Percentiles rank a stretch among this genome's conserved stretches.
phyloP scores from a whole-genome alignment of 108 stramenopile genomes.

The Conticribra weissflogii region DNA sequence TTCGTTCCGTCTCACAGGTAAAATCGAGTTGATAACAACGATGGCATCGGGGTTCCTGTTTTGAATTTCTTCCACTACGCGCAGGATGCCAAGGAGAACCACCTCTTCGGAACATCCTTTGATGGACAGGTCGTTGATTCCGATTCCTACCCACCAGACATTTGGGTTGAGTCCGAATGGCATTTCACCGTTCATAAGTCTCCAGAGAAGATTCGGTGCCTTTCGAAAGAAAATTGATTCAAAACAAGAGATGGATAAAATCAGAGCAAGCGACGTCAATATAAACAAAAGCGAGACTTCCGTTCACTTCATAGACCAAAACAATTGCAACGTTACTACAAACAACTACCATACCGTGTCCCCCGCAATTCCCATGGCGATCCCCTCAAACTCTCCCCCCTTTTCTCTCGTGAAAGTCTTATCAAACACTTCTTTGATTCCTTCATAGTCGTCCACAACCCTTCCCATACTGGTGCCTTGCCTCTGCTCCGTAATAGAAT shows the following conservation, averaged over 20 bases:
- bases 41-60: conserved; percentile 39
- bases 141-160: conserved; percentile 60
- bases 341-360: conserved; percentile 52
- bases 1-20: conserved; percentile 51
- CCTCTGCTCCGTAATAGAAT: conserved; percentile 65
- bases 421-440: conserved; percentile 47
- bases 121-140: conserved; percentile 70
- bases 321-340: neutral
- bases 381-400: conserved; percentile 58
- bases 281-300: too few relatives aligned
- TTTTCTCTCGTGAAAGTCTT: conserved; percentile 55
- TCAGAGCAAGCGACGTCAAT: too few relatives aligned
- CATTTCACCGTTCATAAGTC: conserved; percentile 75
- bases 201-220: conserved; percentile 74
- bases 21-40: conserved; percentile 68
- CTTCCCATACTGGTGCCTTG: conserved; percentile 52
- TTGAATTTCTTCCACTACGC: conserved; percentile 66
- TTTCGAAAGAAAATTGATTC: too few relatives aligned
- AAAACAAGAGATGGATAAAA: too few relatives aligned
- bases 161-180: conserved; percentile 51
- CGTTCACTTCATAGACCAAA: too few relatives aligned
- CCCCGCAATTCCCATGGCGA: conserved; percentile 73
- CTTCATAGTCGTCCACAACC: conserved; percentile 21
- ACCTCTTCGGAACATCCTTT: conserved; percentile 73
- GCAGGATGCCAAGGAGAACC: conserved; percentile 64